Base-by-base conservation (phyloP, 768 basidiomycete genomes). In the Amanita exitialis region DNA sequence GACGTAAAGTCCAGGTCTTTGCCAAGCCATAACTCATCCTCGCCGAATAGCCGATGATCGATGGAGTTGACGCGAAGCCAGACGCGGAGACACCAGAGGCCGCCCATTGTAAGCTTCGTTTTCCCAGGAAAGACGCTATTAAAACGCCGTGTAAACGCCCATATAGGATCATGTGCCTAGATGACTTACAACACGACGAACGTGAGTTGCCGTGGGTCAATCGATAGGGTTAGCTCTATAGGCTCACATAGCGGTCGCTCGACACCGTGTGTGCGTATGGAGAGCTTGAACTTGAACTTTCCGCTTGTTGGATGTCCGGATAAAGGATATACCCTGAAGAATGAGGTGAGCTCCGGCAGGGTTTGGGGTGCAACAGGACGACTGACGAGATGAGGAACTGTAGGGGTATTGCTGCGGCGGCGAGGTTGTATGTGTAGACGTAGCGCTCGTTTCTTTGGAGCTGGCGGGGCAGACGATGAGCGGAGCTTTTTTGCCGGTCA, bases 1-100 rank as follows among this genome's bases (percentile, higher is more conserved):
- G 74, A 66, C 39, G 66, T 62, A 59, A 86, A 84, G 58, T 85
- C 80, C 4, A 79, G 79, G 58, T 86, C 81, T 58, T 69, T 78
- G 15, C 79, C 82, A 10, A 84, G 65, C 80, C 81, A 84, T 23
- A 85, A 59, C 23, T 82, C 78, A 56, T 82, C 79, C 16, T 79
- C 78, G 32, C 74, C 73, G 57, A 86, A 85, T 39, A 85, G 50
- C 32, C 80, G 74, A 53, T 83, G 83, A 51, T 84, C 79, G 34
- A 79, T 64, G n/a, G 68, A 71, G 28, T 74, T 73, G 4, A 71
- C 71, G 12, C 78, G 71, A 39, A 85, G 66, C 82, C 83, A 86
- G 16, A 83, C 77, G 0, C 83, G 79, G 18, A 83, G 64, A 13
- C 76, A 74, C 64, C 69, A 78, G 3, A 82, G 61, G 49, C 73